Percentiles rank a stretch among this genome's conserved stretches.
Evolutionary conservation across 2,329 filamentous ascomycete genomes (phyloP).

Genomic region (Cladosporium oxysporum): DNA sequence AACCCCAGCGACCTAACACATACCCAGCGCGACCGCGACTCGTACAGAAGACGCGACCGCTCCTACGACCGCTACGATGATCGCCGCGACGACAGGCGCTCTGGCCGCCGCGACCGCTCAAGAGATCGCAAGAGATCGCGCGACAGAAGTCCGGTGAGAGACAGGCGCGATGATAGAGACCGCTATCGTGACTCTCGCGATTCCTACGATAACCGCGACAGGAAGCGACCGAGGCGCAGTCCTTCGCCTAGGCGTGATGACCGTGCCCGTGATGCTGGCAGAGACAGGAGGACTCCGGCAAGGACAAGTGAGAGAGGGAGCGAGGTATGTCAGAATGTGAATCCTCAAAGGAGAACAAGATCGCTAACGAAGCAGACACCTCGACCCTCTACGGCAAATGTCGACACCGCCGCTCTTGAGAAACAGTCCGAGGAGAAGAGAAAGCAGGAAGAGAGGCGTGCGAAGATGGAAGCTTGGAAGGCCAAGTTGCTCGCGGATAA

Average conservation of each 20-base stretch:
- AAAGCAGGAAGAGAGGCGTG: slow-evolving; percentile 66
- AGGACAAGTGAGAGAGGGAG: slow-evolving; percentile 49
- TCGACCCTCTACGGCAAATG: slow-evolving; percentile 26
- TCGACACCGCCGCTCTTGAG: slow-evolving; percentile 18
- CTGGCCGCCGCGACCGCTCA: slow-evolving; percentile 26
- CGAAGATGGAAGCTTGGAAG: slow-evolving; percentile 88
- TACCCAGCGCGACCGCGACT: slow-evolving; percentile 22
- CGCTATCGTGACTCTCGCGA: slow-evolving; percentile 25
- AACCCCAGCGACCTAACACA: background rate
- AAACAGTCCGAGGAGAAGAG: slow-evolving; percentile 24
- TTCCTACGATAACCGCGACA: slow-evolving; percentile 28
- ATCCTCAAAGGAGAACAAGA: background rate
- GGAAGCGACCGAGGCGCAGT: slow-evolving; percentile 25
- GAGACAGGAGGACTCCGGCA: slow-evolving; percentile 51
- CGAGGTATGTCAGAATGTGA: slow-evolving; percentile 56
- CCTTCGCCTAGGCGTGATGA: slow-evolving; percentile 26
- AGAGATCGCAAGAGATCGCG: slow-evolving; percentile 26
- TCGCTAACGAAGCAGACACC: slow-evolving; percentile 25
- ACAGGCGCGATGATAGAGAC: slow-evolving; percentile 23
- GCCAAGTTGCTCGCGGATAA: slow-evolving; percentile 72
- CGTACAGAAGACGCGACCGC: slow-evolving; percentile 25
- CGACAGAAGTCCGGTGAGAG: slow-evolving; percentile 27
- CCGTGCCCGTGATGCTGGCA: slow-evolving; percentile 52
- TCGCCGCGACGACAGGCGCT: slow-evolving; percentile 26
- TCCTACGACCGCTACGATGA: slow-evolving; percentile 28